These are phyloP conservation scores for Irpex sp. DNA, from an alignment of 1,284 basidiomycete species.

Conservation along the genomic window DNA sequence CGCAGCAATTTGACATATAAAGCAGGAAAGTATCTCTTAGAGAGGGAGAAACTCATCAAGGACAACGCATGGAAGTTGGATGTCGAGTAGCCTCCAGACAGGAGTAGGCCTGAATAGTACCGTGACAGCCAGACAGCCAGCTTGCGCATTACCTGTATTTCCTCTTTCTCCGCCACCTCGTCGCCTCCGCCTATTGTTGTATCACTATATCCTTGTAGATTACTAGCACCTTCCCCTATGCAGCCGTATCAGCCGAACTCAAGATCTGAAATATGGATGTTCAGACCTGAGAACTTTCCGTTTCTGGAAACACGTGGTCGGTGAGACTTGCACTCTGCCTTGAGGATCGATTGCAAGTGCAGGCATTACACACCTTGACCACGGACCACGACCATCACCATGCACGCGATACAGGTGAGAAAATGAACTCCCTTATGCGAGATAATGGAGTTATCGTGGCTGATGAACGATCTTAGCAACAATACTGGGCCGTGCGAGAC, in stretches of 20 bases:
- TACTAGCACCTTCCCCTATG: background rate
- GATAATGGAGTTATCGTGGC: background rate
- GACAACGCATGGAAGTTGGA: conserved; percentile 16
- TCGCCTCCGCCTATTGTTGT: background rate
- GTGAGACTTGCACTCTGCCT: background rate
- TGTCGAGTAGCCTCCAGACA: background rate
- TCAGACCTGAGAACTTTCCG: conserved; percentile 1
- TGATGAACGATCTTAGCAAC: conserved; percentile 44
- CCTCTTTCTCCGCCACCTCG: background rate
- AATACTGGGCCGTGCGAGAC: conserved; percentile 94
- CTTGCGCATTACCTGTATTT: background rate
- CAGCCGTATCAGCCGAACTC: background rate
- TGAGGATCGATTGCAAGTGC: conserved; percentile 10
- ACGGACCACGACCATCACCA: conserved; percentile 23
- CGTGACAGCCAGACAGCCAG: background rate
- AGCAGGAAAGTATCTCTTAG: conserved; percentile 80
- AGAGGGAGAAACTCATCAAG: conserved; percentile 64
- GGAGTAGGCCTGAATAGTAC: background rate
- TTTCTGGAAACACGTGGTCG: conserved; percentile 12
- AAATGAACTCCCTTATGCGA: background rate
- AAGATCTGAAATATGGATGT: background rate
- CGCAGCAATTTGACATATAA: background rate
- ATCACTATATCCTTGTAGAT: background rate
- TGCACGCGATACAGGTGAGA: conserved; percentile 68
- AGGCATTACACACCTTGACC: background rate